Conservation (phyloP, 2,329 filamentous ascomycete species). For the Dactylellina leptospora region DNA sequence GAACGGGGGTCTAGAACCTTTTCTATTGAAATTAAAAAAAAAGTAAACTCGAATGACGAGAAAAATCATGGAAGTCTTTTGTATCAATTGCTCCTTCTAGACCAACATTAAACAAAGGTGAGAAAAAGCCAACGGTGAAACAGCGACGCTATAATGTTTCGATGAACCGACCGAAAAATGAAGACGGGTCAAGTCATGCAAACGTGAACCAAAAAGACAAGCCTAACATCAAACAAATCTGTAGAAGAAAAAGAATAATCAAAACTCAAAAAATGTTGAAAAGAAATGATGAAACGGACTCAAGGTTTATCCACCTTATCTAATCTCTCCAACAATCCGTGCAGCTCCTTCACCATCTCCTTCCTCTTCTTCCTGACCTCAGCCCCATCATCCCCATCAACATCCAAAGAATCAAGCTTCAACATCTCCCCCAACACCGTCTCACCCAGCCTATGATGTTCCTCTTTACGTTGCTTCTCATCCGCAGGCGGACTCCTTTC, state of each 20-base stretch:
- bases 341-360: constrained; percentile 76
- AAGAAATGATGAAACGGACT: neutral
- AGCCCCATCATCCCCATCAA: constrained; percentile 68
- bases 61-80: too few relatives aligned
- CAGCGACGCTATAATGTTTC: too few relatives aligned
- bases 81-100: too few relatives aligned
- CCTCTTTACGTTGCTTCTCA: constrained; percentile 73
- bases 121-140: too few relatives aligned
- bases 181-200: too few relatives aligned
- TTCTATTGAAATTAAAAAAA: too few relatives aligned
- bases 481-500: constrained; percentile 70
- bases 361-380: constrained; percentile 73
- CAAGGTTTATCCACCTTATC: constrained; percentile 63
- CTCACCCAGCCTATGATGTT: constrained; percentile 78
- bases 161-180: too few relatives aligned
- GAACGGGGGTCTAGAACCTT: too few relatives aligned
- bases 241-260: neutral
- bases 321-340: constrained; percentile 71
- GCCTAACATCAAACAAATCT: too few relatives aligned
- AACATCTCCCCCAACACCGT: constrained; percentile 78
- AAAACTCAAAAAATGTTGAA: neutral
- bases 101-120: too few relatives aligned
- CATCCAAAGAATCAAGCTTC: constrained; percentile 79
- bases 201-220: too few relatives aligned
- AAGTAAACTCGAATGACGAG: too few relatives aligned